Evolutionary conservation across 75 land plant species (phyloP).

Genomic region (Adiantum capillusveneris): DNA sequence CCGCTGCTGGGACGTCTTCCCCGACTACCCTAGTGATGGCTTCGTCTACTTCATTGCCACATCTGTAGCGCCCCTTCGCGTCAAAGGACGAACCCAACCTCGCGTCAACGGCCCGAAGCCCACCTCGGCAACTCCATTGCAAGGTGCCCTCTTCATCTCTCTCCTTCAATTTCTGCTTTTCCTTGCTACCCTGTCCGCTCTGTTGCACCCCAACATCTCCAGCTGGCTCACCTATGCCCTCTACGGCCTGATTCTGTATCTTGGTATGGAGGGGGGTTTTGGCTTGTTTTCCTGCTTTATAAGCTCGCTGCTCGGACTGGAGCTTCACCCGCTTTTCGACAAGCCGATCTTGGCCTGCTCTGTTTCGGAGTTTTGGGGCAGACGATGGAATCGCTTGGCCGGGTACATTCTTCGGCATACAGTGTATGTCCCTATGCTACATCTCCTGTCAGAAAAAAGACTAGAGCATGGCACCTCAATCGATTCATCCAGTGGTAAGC

Average conservation of each 20-base stretch:
- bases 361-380: conserved; percentile 75
- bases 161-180: background rate
- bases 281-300: conserved; percentile 21
- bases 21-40: conserved; percentile 1
- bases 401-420: conserved; percentile 40
- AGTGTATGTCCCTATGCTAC: conserved; percentile 46
- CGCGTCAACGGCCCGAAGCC: too few species aligned
- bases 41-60: background rate
- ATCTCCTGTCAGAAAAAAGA: background rate
- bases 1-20: conserved; percentile 53
- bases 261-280: conserved; percentile 26
- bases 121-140: background rate
- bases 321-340: conserved; percentile 50
- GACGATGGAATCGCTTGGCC: conserved; percentile 70
- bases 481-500: background rate
- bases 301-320: conserved; percentile 22
- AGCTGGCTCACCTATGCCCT: conserved; percentile 14
- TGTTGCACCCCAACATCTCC: background rate
- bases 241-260: conserved; percentile 31
- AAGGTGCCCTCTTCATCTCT: conserved; percentile 18
- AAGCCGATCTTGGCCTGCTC: conserved; percentile 60
- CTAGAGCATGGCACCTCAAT: background rate
- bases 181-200: background rate
- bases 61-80: too few species aligned
- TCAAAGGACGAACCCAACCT: too few species aligned